These are phyloP conservation scores for Colletotrichum eremochloae DNA, from an alignment of 2,329 filamentous ascomycete species.

Conservation along the genomic window DNA sequence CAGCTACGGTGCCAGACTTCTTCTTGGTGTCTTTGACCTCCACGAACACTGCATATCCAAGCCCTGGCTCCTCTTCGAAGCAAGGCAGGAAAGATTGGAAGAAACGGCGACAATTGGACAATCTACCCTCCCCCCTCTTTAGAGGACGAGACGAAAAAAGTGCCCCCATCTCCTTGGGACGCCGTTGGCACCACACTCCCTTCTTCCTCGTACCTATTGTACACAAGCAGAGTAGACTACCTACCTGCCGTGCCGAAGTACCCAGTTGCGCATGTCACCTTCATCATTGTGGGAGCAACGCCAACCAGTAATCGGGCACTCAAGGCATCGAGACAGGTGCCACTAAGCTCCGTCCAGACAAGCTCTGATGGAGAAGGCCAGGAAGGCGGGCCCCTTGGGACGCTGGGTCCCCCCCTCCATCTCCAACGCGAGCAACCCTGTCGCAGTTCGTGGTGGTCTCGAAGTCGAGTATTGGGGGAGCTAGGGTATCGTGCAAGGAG, in stretches of 20 bases:
- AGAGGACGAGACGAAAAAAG: conserved; percentile 14
- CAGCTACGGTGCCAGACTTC: no score
- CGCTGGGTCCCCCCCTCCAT: neutral
- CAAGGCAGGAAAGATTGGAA: conserved; percentile 21
- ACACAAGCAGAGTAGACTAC: neutral
- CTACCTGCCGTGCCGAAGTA: conserved; percentile 10
- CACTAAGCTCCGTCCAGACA: conserved; percentile 27
- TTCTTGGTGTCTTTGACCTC: conserved; percentile 3
- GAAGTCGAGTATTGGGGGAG: neutral
- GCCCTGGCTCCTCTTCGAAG: neutral
- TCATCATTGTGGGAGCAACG: conserved; percentile 4
- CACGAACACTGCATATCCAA: neutral
- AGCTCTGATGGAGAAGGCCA: conserved; percentile 12
- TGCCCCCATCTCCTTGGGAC: neutral
- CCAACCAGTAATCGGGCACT: conserved; percentile 34
- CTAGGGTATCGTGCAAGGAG: neutral
- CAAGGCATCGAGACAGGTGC: conserved; percentile 12
- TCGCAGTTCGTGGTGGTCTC: neutral
- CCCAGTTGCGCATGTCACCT: conserved; percentile 30
- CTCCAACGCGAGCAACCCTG: conserved; percentile 4
- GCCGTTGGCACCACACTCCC: neutral
- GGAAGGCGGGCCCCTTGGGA: neutral
- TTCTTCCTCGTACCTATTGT: neutral
- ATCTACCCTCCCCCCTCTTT: neutral
- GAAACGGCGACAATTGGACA: neutral